Conservation (phyloP, 768 basidiomycete species). For the Pulveroboletus sp. region DNA sequence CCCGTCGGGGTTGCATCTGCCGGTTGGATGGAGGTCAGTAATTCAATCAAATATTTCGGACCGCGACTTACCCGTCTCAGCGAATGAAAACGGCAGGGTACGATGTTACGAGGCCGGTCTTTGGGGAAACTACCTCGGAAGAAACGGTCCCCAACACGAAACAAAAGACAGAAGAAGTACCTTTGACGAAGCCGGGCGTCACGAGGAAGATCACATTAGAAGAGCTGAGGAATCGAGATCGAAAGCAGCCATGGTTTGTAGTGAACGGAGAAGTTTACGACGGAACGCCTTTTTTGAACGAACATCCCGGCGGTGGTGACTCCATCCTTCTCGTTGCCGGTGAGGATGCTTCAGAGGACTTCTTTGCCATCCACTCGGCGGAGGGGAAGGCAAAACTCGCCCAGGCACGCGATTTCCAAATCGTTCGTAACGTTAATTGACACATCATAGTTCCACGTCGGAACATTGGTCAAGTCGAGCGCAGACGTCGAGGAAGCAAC, state of each 20-base stretch:
- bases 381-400: slow-evolving; percentile 45
- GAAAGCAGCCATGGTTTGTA: slow-evolving; percentile 46
- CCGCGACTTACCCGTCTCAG: slow-evolving; percentile 12
- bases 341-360: slow-evolving; percentile 60
- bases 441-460: slow-evolving; percentile 41
- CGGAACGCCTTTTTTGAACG: slow-evolving; percentile 45
- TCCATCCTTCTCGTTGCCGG: slow-evolving; percentile 55
- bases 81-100: slow-evolving; percentile 44
- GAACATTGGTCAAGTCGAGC: slow-evolving; percentile 35
- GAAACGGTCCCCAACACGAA: neutral
- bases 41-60: neutral
- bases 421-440: slow-evolving; percentile 6
- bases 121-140: slow-evolving; percentile 15
- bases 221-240: slow-evolving; percentile 40
- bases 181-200: slow-evolving; percentile 46
- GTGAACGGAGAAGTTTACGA: slow-evolving; percentile 56
- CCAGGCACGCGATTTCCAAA: slow-evolving; percentile 26
- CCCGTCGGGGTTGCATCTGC: slow-evolving; percentile 42
- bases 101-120: slow-evolving; percentile 42
- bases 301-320: slow-evolving; percentile 57
- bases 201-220: slow-evolving; percentile 40
- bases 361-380: slow-evolving; percentile 58
- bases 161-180: slow-evolving; percentile 20
- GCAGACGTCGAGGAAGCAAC: neutral
- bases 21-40: slow-evolving; percentile 57